These are phyloP conservation scores for Lactarius sp. DNA, from an alignment of 768 basidiomycete species.

Conservation along the genomic window DNA sequence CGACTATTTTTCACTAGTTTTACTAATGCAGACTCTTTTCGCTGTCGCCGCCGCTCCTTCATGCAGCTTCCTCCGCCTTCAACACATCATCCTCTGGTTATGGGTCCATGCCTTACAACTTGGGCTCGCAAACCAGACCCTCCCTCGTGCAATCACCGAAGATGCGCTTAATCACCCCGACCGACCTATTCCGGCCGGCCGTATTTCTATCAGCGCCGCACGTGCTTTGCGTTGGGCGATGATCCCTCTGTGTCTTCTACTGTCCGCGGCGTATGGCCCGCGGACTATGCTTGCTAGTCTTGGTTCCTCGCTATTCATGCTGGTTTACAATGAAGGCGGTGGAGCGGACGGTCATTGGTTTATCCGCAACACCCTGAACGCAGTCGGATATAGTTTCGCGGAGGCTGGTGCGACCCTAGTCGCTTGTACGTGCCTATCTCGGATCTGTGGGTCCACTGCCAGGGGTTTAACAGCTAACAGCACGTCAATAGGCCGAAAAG, in stretches of 20 bases:
- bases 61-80: constrained; percentile 11
- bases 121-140: constrained; percentile 33
- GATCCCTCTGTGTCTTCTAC: constrained; percentile 27
- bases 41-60: constrained; percentile 23
- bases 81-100: constrained; percentile 28
- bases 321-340: constrained; percentile 31
- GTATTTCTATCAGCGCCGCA: constrained; percentile 27
- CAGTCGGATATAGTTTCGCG: constrained; percentile 36
- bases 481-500: constrained; percentile 1
- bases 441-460: too few relatives aligned
- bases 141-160: constrained; percentile 26
- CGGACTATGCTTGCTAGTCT: constrained; percentile 21
- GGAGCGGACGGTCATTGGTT: constrained; percentile 31
- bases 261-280: constrained; percentile 27
- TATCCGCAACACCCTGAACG: constrained; percentile 35
- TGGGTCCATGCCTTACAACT: constrained; percentile 34
- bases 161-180: constrained; percentile 33
- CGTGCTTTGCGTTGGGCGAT: constrained; percentile 31
- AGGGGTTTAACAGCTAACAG: not conserved
- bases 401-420: constrained; percentile 37
- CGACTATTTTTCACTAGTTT: not conserved
- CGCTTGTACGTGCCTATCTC: constrained; percentile 30
- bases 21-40: constrained; percentile 18
- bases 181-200: constrained; percentile 33
- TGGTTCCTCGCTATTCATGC: constrained; percentile 23